Evolutionary conservation across 1,284 basidiomycete genomes (phyloP).

Genomic region (Entoloma clypeatum): DNA sequence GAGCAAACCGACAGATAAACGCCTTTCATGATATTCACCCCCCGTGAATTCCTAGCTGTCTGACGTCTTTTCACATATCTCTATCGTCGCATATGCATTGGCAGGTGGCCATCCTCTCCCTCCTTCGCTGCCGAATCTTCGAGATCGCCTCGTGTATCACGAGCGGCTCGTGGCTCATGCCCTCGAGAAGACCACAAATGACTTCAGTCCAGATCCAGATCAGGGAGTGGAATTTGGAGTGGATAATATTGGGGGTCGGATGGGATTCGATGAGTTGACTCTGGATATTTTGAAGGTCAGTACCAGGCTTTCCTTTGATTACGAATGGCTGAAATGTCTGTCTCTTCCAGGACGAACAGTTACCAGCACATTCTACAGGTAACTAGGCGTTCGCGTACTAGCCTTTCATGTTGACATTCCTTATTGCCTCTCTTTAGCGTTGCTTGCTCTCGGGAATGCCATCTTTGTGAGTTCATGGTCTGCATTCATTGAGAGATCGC

Average conservation of each 20-base stretch:
- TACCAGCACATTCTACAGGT: constrained; percentile 40
- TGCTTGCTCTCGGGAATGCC: constrained; percentile 35
- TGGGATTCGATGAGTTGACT: constrained; percentile 36
- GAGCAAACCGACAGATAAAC: constrained; percentile 10
- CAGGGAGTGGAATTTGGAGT: constrained; percentile 19
- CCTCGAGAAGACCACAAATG: background rate
- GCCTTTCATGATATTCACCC: constrained; percentile 2
- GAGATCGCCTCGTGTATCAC: constrained; percentile 40
- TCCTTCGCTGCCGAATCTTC: constrained; percentile 33
- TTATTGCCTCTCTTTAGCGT: constrained; percentile 22
- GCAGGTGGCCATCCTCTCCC: constrained; percentile 32
- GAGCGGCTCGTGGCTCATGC: constrained; percentile 25
- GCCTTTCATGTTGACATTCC: background rate
- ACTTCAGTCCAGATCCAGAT: constrained; percentile 5
- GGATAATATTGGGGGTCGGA: constrained; percentile 34
- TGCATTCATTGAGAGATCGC: background rate
- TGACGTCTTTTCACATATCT: constrained; percentile 36
- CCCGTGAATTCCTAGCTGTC: constrained; percentile 36
- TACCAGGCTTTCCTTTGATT: background rate
- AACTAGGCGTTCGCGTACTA: background rate
- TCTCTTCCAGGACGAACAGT: constrained; percentile 32
- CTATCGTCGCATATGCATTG: constrained; percentile 35
- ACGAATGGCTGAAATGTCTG: background rate
- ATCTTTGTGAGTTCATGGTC: constrained; percentile 28
- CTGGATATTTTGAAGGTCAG: constrained; percentile 34